Percentiles rank a stretch among this genome's conserved stretches.
These are phyloP conservation scores for Boechera retrofracta DNA, from an alignment of 345 rosid species.

Conservation along the genomic window DNA sequence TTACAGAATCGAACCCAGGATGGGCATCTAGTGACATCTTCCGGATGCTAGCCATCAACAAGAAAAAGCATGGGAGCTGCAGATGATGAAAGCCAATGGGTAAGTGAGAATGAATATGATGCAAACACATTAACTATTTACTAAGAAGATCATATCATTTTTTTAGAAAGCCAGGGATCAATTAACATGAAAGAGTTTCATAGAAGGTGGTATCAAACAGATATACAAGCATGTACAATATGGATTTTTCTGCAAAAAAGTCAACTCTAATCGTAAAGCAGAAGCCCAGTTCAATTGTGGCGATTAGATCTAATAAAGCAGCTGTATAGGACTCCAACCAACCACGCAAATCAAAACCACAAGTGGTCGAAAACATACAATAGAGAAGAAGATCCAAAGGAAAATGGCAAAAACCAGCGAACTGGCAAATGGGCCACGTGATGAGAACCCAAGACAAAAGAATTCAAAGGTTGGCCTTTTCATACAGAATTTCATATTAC, in stretches of 20 bases:
- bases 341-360: neutral
- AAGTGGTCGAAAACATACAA: neutral
- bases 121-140: neutral
- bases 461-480: neutral
- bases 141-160: neutral
- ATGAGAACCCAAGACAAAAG: neutral
- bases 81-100: constrained; percentile 16
- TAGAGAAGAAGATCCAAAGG: neutral
- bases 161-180: neutral
- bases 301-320: neutral
- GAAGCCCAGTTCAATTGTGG: neutral
- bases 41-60: constrained; percentile 79
- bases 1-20: constrained; percentile 92
- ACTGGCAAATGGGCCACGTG: neutral
- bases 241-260: neutral
- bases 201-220: neutral
- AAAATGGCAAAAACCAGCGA: neutral
- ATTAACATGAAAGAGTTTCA: neutral
- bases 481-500: neutral
- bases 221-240: constrained; percentile 3
- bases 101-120: constrained; percentile 21
- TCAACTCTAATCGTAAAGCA: neutral
- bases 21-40: constrained; percentile 83
- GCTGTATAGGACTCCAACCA: neutral
- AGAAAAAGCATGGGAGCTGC: constrained; percentile 86